These are phyloP conservation scores for Ascochyta pisi DNA, from an alignment of 2,329 filamentous ascomycete genomes.

Conservation along the genomic window DNA sequence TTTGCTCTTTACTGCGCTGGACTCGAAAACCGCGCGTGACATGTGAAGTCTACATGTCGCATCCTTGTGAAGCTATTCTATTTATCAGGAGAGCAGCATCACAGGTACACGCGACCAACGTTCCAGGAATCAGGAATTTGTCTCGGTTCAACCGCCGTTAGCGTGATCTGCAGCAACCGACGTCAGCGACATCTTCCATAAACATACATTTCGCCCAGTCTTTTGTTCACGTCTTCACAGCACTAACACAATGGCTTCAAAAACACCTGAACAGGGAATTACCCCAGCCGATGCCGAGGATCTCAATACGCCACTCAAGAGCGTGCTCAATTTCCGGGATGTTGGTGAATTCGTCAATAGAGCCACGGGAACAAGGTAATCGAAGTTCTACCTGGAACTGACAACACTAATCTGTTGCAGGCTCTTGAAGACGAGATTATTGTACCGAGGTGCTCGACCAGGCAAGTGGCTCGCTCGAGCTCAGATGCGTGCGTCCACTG, in stretches of 20 bases:
- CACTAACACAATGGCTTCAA: slow-evolving; percentile 6
- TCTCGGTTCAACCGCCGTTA: slow-evolving; percentile 3
- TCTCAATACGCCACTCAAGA: slow-evolving; percentile 33
- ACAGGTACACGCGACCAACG: neutral
- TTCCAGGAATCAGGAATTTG: slow-evolving; percentile 10
- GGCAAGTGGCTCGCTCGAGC: slow-evolving; percentile 24
- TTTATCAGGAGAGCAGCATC: neutral
- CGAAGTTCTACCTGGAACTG: neutral
- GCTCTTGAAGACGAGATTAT: slow-evolving; percentile 32
- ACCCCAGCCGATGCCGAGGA: slow-evolving; percentile 10
- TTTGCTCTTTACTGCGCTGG: too few relatives aligned
- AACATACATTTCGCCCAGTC: slow-evolving; percentile 15
- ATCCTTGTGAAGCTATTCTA: too few relatives aligned
- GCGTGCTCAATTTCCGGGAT: slow-evolving; percentile 49
- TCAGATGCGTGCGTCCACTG: neutral
- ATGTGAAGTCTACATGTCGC: too few relatives aligned
- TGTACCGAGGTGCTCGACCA: slow-evolving; percentile 47
- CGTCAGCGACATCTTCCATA: slow-evolving; percentile 16
- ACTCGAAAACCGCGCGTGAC: too few relatives aligned
- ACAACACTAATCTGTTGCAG: slow-evolving; percentile 18
- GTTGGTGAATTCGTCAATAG: slow-evolving; percentile 42
- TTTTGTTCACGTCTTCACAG: neutral
- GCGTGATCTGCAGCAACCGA: slow-evolving; percentile 17
- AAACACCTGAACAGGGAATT: neutral
- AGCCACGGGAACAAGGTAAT: slow-evolving; percentile 25